A percentile compares a stretch with the other conserved stretches of the same genome.
phyloP scores from a whole-genome alignment of 805 yeast species.

The Hanseniaspora vineae region DNA sequence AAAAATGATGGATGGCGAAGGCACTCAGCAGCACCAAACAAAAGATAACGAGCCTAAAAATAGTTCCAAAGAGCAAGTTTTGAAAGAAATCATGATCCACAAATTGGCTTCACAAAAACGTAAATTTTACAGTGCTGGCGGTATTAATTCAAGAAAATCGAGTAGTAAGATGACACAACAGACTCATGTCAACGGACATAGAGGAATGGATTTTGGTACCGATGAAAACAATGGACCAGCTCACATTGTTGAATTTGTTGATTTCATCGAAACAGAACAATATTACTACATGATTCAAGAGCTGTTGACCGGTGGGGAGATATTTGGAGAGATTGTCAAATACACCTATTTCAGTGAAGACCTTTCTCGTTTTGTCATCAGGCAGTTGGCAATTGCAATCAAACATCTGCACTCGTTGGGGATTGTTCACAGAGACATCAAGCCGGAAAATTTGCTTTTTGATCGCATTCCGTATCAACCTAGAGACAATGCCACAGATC shows the following conservation, averaged over 20 bases:
- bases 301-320: conserved; percentile 64
- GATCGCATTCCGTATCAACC: conserved; percentile 23
- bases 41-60: conserved; percentile 12
- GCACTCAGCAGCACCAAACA: conserved; percentile 26
- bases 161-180: no score
- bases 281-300: conserved; percentile 64
- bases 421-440: conserved; percentile 72
- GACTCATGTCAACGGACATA: no score
- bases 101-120: conserved; percentile 37
- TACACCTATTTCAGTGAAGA: conserved; percentile 56
- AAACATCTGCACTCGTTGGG: conserved; percentile 64
- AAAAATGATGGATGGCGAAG: conserved; percentile 43
- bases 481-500: conserved; percentile 13
- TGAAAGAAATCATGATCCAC: conserved; percentile 70
- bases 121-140: no score
- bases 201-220: conserved; percentile 1
- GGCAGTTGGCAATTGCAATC: conserved; percentile 52
- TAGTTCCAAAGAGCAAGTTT: conserved; percentile 39
- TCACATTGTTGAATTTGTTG: conserved; percentile 50
- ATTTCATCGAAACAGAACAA: conserved; percentile 49
- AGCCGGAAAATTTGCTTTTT: conserved; percentile 66
- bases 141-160: no score
- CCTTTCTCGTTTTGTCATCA: conserved; percentile 47
- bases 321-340: conserved; percentile 54
- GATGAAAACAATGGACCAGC: conserved; percentile 16